Base-by-base conservation (phyloP, 1,139 yeast species). In the Wickerhamomyces sp. region DNA sequence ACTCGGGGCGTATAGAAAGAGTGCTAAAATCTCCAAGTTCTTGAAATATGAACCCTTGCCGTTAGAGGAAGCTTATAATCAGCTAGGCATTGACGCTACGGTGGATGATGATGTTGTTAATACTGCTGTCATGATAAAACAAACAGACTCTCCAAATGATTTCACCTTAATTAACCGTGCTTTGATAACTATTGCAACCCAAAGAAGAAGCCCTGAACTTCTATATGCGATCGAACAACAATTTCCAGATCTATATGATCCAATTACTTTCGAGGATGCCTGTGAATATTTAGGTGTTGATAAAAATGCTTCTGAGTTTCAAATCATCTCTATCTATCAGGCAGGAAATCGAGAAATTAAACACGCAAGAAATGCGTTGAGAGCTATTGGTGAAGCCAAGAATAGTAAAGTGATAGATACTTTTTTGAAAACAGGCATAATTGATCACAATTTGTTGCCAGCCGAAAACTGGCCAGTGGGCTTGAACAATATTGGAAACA, bases 401-500 rank as follows among this genome's bases (percentile, higher is more conserved):
- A 68, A 74, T 25, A 77, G 85, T 2, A 71, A 72, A 35, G 61
- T 81, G 13, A 68, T 84, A 17, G 53, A 57, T 10, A 70, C 78
- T 19, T 84, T 70, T 51, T 58, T 82, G 32, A 63, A 64, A 29
- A 69, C 76, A 0, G 94, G 94, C 0, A 64, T 70, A 26, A 65
- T 83, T 28, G 87, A 82, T 54, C 73, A 84, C 0, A 65, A 71
- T 10, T 63, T 78, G 17, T 61, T 84, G 22, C 83, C 88, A 0
- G 62, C 79, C 0, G 81, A 74, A 28, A 74, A 78, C 38, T 79
- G 89, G 78, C 97, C 97, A 0, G 87, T 89, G 6, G 98, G 97
- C 0, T 70, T 92, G 55, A 87, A 84, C 59, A 92, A 92, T 56
- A 89, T 89, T 50, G 97, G 98, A 26, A 92, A 92, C 57, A 90